These are phyloP conservation scores for Heterobasidion irregulare DNA, from an alignment of 1,284 basidiomycete species.

Conservation along the genomic window DNA sequence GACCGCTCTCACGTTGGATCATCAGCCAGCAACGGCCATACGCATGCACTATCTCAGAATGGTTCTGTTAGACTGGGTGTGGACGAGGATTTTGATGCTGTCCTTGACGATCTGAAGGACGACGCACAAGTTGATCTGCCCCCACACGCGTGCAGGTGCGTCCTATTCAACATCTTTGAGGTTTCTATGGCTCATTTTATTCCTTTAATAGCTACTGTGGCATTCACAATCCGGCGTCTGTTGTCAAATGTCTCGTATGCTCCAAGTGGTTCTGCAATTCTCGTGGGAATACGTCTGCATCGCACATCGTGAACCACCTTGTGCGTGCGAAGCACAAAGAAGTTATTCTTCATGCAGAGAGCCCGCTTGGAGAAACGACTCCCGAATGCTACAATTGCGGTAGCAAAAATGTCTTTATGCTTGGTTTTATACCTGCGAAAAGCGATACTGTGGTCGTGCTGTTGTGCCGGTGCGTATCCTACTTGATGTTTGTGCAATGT, in stretches of 20 bases:
- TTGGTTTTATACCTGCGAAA: constrained; percentile 99
- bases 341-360: constrained; percentile 92
- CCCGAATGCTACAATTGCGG: constrained; percentile 99
- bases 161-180: constrained; percentile 6
- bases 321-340: constrained; percentile 99
- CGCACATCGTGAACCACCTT: constrained; percentile 98
- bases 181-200: not conserved
- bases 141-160: constrained; percentile 90
- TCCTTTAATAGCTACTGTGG: constrained; percentile 77
- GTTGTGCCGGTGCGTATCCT: constrained; percentile 75
- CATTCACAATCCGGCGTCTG: constrained; percentile 95
- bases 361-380: constrained; percentile 92
- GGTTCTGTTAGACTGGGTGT: constrained; percentile 23
- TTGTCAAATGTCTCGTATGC: constrained; percentile 95
- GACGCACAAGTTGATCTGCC: constrained; percentile 80
- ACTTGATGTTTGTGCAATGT: not conserved
- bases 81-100: constrained; percentile 82
- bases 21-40: constrained; percentile 21
- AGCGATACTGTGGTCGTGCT: constrained; percentile 98
- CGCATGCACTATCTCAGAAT: constrained; percentile 21
- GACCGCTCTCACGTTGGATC: constrained; percentile 28
- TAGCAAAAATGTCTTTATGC: constrained; percentile 99
- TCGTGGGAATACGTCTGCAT: constrained; percentile 95
- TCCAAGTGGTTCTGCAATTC: constrained; percentile 99
- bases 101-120: constrained; percentile 82